Conservation (phyloP, 2,329 filamentous ascomycete species). For the Neocatenulostroma microsporum region DNA sequence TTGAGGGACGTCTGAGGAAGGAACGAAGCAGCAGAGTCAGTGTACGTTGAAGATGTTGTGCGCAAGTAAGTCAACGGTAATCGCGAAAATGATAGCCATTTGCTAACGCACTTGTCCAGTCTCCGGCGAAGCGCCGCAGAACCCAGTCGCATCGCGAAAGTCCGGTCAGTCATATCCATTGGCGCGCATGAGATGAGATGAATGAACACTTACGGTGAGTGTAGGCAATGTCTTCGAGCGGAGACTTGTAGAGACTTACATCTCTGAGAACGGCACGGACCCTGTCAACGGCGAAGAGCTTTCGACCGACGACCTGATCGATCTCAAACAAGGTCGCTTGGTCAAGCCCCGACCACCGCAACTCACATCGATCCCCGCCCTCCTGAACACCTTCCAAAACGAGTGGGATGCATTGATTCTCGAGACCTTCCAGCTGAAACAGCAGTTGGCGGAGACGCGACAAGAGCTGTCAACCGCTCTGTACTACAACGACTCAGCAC, state of each 20-base stretch:
- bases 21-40: neutral
- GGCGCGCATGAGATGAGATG: constrained; percentile 29
- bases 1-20: neutral
- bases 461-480: constrained; percentile 90
- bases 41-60: neutral
- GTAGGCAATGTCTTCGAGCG: constrained; percentile 87
- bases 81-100: no score
- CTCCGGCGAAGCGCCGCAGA: constrained; percentile 91
- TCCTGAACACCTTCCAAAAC: constrained; percentile 91
- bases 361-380: constrained; percentile 89
- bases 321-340: constrained; percentile 73
- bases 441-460: constrained; percentile 80
- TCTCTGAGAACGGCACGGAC: constrained; percentile 86
- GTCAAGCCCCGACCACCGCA: constrained; percentile 86
- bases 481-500: constrained; percentile 96
- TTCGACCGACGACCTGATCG: constrained; percentile 73
- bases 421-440: constrained; percentile 83
- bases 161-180: constrained; percentile 56
- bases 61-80: neutral
- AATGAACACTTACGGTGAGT: constrained; percentile 24
- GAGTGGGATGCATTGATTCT: constrained; percentile 94
- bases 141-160: constrained; percentile 90
- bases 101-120: no score
- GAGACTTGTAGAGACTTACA: constrained; percentile 88
- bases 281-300: constrained; percentile 83